Base-by-base conservation (phyloP, 345 rosid species). In the Eucalyptus curtisii region DNA sequence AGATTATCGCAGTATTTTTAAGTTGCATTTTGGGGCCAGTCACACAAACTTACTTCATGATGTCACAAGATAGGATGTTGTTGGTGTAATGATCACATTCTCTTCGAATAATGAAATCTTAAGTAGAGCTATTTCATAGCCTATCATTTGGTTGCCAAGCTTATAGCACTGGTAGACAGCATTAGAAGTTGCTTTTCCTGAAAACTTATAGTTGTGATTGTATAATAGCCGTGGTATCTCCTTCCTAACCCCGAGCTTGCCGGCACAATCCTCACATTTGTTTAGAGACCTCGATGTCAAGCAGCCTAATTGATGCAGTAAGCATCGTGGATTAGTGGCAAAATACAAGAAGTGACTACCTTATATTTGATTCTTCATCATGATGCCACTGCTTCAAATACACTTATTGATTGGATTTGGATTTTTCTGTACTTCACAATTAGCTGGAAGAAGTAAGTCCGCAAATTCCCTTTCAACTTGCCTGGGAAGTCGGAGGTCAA, bases 401-500 rank as follows among this genome's bases (percentile, higher is more conserved):
- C 45, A 42, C 53, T 24, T 49, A 19, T 4, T 48, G 10, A 30
- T 47, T 37, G 52, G 27, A 16, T 16, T 48, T 45, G 71, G 9
- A 37, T 7, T 7, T 17, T 33, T 82, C 45, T 50, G 33, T 91
- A 92, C 45, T 71, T 37, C 30, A 33, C 80, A 37, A 37, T 40
- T 76, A 76, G 97, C 88, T 95, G 92, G 95, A 95, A 84, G 96
- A 94, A 86, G 79, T 76, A 24, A 89, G 82, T 85, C 61, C 87
- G 5, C 91, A 88, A 68, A 27, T 86, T 85, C 93, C 93, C 7
- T 61, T 86, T 49, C 92, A 91, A 50, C 91, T 88, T 37, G 87
- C 94, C 76, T 95, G 95, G 96, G 95, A 94, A 88, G 89, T 82
- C 25, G 87, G 10, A 53, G n/a, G 45, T 16, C 68, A 20, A 11